Evolutionary conservation across 208 protist genomes (phyloP).

Genomic region (Endotrypanum monterogeii): DNA sequence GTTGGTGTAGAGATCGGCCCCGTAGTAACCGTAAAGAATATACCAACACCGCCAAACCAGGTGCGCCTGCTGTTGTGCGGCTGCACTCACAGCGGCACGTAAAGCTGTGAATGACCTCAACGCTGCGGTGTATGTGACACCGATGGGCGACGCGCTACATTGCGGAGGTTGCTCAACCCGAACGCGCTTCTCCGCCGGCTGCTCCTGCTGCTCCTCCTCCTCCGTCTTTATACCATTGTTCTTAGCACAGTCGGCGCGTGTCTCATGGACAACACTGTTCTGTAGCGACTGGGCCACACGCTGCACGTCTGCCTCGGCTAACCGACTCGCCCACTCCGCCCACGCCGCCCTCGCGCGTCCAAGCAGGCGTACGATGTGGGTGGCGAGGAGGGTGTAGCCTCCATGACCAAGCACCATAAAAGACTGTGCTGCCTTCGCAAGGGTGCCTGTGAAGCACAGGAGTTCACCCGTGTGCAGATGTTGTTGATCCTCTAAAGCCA

Average conservation of each 20-base stretch:
- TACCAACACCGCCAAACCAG: constrained; percentile 31
- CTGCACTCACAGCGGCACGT: background rate
- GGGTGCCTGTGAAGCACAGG: constrained; percentile 26
- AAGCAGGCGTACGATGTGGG: constrained; percentile 12
- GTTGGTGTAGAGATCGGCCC: constrained; percentile 24
- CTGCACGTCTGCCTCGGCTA: constrained; percentile 3
- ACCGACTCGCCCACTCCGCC: constrained; percentile 23
- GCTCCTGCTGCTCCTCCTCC: background rate
- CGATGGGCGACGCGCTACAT: background rate
- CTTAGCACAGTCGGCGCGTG: background rate
- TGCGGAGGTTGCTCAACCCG: background rate
- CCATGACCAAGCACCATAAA: constrained; percentile 25
- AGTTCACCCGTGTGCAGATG: constrained; percentile 17
- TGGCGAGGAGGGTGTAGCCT: constrained; percentile 9
- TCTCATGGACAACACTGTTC: background rate
- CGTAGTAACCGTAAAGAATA: constrained; percentile 26
- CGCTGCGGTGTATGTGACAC: background rate
- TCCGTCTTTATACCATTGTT: background rate
- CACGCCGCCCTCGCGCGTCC: constrained; percentile 19
- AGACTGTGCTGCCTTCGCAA: constrained; percentile 28
- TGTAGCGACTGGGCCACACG: background rate
- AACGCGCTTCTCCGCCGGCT: constrained; percentile 14
- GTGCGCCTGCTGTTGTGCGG: constrained; percentile 12
- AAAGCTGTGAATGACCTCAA: constrained; percentile 5
- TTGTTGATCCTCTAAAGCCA: constrained; percentile 10